Base-by-base conservation (phyloP, 2,329 filamentous ascomycete genomes). In the Xylariaceae sp. region DNA sequence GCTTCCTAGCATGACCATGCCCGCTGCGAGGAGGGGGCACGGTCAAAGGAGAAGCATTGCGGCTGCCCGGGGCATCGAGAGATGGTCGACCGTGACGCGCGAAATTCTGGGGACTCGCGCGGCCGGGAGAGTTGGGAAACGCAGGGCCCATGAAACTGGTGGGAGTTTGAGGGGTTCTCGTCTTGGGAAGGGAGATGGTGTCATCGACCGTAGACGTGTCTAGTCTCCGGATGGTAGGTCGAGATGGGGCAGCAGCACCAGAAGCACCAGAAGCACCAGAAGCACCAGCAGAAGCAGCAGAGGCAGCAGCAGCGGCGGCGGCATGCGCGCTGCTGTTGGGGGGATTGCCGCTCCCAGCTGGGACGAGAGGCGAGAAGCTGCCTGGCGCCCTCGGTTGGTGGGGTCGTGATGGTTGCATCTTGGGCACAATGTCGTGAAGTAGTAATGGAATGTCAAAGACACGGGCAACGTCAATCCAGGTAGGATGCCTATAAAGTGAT, bases 41-140 rank as follows among this genome's bases (percentile, higher is more conserved):
- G 43, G 70, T 75, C 62, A 75, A 62, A 35, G 76, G 75, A 34
- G 76, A 78, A 9, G 67, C 70, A 64, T 67, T 74, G 57, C 70
- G 67, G 46, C 68, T 69, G 65, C 65, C 62, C 55, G 71, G 66
- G 61, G 66, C 63, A 53, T 64, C 65, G 50, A 67, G 65, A 53
- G 53, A 65, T 3, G 70, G 62, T 31, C 71, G 71, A 4, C 71
- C 76, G 41, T 81, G 80, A 12, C 82, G 76, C 29, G 81, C 83
- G 71, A 81, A 85, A 73, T 81, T 83, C 56, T 80, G 79, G 27
- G 75, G 74, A 58, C 71, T 78, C 55, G 69, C 68, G 56, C 76
- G 75, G 11, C 72, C 70, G 4, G 74, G 72, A 60, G 80, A 78
- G 65, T 73, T 74, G 53, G 74, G 63, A 68, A 79, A 76, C 62